phyloP scores from a whole-genome alignment of 768 basidiomycete genomes.

The Leccinum rimulosum region DNA sequence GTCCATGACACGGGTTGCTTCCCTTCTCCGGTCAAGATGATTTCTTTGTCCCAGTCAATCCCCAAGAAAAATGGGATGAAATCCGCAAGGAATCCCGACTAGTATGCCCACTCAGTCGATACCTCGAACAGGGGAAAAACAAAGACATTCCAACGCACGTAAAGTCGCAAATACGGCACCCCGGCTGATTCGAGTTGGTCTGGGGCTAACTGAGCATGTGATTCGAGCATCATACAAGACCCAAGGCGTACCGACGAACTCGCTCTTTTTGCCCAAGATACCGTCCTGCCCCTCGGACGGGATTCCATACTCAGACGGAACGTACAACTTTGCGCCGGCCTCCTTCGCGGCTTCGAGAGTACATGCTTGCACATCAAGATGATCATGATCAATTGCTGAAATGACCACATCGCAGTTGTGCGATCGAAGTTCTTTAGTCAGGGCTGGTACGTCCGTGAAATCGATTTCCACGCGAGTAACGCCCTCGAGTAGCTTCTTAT shows the following conservation, averaged over 20 bases:
- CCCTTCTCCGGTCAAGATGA: constrained; percentile 20
- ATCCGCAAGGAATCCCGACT: constrained; percentile 24
- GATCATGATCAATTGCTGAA: constrained; percentile 22
- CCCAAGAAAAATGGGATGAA: constrained; percentile 27
- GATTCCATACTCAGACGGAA: constrained; percentile 31
- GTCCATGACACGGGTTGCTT: constrained; percentile 24
- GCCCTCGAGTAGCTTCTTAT: constrained; percentile 10
- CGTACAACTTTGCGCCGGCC: constrained; percentile 27
- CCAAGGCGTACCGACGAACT: constrained; percentile 14
- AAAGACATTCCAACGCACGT: constrained; percentile 12
- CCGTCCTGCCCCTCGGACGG: constrained; percentile 23
- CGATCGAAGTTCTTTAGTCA: constrained; percentile 12
- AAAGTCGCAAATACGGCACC: constrained; percentile 20
- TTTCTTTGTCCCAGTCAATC: constrained; percentile 13
- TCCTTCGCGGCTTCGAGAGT: constrained; percentile 30
- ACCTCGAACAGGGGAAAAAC: neutral
- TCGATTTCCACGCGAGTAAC: constrained; percentile 11
- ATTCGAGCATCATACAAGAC: neutral
- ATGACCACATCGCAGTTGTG: constrained; percentile 28
- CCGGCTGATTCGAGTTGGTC: constrained; percentile 14
- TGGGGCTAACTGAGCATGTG: neutral
- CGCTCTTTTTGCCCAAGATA: constrained; percentile 15
- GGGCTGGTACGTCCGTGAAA: constrained; percentile 8
- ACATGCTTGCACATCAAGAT: constrained; percentile 19
- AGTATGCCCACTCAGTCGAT: neutral